These are phyloP conservation scores for Phyllosticta citriasiana DNA, from an alignment of 2,329 filamentous ascomycete species.

Conservation along the genomic window DNA sequence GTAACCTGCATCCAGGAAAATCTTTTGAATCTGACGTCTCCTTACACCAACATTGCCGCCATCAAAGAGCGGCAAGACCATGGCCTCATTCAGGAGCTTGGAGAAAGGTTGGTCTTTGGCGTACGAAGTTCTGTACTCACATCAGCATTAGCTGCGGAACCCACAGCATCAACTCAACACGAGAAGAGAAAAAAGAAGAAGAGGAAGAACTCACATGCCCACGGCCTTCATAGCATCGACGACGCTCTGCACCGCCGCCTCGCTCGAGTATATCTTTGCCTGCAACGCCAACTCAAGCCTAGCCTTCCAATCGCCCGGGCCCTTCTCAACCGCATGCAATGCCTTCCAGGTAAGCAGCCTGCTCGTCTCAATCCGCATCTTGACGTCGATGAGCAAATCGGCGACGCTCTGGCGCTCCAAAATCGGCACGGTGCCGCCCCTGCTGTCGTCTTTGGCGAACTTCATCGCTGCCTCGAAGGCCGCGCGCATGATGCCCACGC, in stretches of 20 bases:
- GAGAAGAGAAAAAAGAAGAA: not conserved
- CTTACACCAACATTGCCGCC: conserved; percentile 46
- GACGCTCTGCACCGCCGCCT: conserved; percentile 39
- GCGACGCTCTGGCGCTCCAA: conserved; percentile 42
- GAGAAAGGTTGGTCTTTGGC: conserved; percentile 33
- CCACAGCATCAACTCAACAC: not conserved
- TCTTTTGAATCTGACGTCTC: conserved; percentile 37
- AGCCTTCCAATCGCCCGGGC: conserved; percentile 29
- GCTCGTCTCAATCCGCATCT: conserved; percentile 43
- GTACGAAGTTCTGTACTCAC: conserved; percentile 28
- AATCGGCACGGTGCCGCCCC: conserved; percentile 37
- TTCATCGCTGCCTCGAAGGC: conserved; percentile 42
- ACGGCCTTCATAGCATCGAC: conserved; percentile 43
- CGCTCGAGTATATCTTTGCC: conserved; percentile 44
- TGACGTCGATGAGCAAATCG: conserved; percentile 43
- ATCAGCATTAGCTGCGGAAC: conserved; percentile 9
- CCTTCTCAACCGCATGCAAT: conserved; percentile 34
- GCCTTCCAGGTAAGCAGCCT: conserved; percentile 45
- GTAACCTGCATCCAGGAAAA: conserved; percentile 37
- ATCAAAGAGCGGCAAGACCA: conserved; percentile 30
- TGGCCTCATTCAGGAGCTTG: conserved; percentile 16
- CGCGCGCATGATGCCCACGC: conserved; percentile 43
- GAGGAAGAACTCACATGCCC: conserved; percentile 35
- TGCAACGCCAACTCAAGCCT: conserved; percentile 38
- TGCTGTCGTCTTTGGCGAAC: conserved; percentile 39